phyloP scores from a whole-genome alignment of 257 asterid genomes.

The Solanum okadae region DNA sequence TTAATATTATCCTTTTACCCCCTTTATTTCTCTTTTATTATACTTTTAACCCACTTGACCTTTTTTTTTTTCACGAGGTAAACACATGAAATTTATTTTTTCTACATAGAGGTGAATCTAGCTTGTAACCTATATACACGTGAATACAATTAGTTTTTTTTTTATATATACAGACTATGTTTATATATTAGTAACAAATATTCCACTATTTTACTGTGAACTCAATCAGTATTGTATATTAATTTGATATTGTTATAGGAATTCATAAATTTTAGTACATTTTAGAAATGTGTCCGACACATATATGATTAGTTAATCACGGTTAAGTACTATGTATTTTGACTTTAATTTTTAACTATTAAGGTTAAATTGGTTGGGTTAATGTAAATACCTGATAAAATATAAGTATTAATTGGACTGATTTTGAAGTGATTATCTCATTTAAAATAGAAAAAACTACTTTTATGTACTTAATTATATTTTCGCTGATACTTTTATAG shows the following conservation, averaged over 20 bases:
- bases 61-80: not conserved
- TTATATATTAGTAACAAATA: not conserved
- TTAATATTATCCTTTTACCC: not conserved
- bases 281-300: rapidly evolving
- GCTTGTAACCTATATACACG: too few species aligned
- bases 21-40: not conserved
- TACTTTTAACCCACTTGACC: not conserved
- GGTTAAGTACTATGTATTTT: not conserved
- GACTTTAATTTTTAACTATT: not conserved
- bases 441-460: too few species aligned
- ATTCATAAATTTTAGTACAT: not conserved
- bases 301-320: not conserved
- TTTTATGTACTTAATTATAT: too few species aligned
- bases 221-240: not conserved
- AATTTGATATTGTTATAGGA: not conserved
- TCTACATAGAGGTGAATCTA: not conserved
- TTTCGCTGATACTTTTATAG: not conserved
- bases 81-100: not conserved
- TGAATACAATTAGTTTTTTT: not conserved
- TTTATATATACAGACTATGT: not conserved
- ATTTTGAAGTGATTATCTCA: too few species aligned
- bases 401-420: not conserved
- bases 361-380: not conserved
- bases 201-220: not conserved
- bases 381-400: not conserved